Conservation (phyloP, 2,329 filamentous ascomycete genomes). For the Neonectria punicea region DNA sequence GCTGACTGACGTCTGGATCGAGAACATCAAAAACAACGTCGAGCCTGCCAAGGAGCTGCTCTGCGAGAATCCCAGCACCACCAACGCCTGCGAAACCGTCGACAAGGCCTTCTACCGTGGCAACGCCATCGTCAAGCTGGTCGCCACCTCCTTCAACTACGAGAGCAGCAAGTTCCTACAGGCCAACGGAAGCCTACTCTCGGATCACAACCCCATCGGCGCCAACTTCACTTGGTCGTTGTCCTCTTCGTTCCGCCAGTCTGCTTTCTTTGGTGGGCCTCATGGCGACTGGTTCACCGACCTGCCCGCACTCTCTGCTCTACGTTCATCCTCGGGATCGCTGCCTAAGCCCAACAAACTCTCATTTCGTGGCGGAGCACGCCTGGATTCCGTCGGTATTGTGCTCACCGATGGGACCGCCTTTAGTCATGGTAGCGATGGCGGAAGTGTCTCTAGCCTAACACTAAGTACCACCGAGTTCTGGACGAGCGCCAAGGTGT, state of each 20-base stretch:
- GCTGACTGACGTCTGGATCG: conserved; percentile 69
- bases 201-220: conserved; percentile 73
- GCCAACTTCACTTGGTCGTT: conserved; percentile 58
- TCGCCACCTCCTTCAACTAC: conserved; percentile 64
- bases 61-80: conserved; percentile 56
- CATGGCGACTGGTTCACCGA: conserved; percentile 19
- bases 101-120: conserved; percentile 74
- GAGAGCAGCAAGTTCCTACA: conserved; percentile 67
- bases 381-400: conserved; percentile 13
- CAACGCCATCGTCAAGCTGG: conserved; percentile 54
- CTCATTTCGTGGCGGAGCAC: conserved; percentile 1
- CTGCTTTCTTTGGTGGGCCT: conserved; percentile 4
- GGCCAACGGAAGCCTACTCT: conserved; percentile 64
- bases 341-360: conserved; percentile 8
- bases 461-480: conserved; percentile 3
- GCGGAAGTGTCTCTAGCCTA: conserved; percentile 4
- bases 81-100: conserved; percentile 69
- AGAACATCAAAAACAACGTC: conserved; percentile 60
- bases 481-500: conserved; percentile 16
- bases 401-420: conserved; percentile 6
- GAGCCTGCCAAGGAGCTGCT: conserved; percentile 48
- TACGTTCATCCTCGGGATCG: neutral
- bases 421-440: conserved; percentile 7
- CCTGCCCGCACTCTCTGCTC: neutral
- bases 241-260: conserved; percentile 10